Percentiles rank a stretch among this genome's conserved stretches.
These are phyloP conservation scores for Globisporangium abappressorium DNA, from an alignment of 352 stramenopile species.

Conservation along the genomic window DNA sequence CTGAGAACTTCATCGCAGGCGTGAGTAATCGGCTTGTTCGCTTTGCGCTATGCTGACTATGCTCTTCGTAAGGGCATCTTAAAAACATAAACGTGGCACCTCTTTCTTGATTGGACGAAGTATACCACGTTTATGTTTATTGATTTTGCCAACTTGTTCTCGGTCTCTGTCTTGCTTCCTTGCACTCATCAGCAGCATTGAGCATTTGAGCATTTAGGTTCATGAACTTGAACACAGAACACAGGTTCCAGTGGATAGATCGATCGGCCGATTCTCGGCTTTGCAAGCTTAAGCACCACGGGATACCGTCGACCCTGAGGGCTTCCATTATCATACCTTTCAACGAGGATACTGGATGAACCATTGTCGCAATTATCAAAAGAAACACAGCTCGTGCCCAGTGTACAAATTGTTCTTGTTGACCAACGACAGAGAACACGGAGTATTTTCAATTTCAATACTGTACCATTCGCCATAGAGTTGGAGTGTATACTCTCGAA, in stretches of 20 bases:
- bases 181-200: background rate
- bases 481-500: background rate
- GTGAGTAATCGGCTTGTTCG: too few relatives aligned
- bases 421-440: background rate
- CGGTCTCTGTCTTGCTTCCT: background rate
- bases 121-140: background rate
- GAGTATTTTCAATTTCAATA: background rate
- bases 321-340: constrained; percentile 1
- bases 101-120: too few relatives aligned
- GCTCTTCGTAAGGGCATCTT: too few relatives aligned
- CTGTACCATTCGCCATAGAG: background rate
- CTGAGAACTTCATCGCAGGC: too few relatives aligned
- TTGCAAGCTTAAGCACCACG: background rate
- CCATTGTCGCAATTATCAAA: background rate
- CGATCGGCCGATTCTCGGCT: background rate
- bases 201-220: background rate
- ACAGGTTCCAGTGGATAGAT: constrained; percentile 1
- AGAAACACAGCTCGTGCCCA: too few relatives aligned
- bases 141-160: background rate
- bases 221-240: constrained; percentile 8
- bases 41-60: too few relatives aligned
- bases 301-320: background rate
- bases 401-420: background rate
- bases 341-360: background rate
- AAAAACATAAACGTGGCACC: too few relatives aligned